These are phyloP conservation scores for Yarrowia osloensis DNA, from an alignment of 805 yeast genomes.

Conservation along the genomic window DNA sequence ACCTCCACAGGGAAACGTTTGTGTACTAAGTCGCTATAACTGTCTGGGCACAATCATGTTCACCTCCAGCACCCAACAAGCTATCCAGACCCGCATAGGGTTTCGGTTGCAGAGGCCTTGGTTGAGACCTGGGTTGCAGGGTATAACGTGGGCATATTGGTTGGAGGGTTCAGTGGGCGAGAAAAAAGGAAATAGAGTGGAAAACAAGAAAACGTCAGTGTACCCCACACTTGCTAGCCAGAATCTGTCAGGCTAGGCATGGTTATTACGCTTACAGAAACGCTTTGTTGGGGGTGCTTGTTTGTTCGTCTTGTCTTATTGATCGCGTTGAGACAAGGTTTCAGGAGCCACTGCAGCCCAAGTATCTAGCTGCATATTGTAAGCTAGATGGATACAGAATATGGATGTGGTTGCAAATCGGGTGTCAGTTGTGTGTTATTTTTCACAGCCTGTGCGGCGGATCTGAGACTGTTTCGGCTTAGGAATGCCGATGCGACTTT, in stretches of 20 bases:
- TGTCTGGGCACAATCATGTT: not conserved
- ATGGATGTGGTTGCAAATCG: not conserved
- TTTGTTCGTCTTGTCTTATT: not conserved
- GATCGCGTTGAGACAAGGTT: not conserved
- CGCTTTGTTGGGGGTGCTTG: not conserved
- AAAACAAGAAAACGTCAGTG: not conserved
- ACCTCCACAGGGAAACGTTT: not conserved
- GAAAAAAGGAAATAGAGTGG: too few species aligned
- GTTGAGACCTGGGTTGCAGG: not conserved
- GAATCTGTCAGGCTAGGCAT: not conserved
- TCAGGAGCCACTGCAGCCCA: constrained; percentile 12
- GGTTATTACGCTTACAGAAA: not conserved
- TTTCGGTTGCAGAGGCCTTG: not conserved
- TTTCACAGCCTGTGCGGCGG: not conserved
- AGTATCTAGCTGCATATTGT: not conserved
- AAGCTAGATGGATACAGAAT: not conserved
- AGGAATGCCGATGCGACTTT: not conserved
- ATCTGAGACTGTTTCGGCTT: not conserved
- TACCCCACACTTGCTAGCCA: not conserved
- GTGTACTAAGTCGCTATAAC: not conserved
- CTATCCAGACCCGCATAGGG: not conserved
- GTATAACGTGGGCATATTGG: not conserved
- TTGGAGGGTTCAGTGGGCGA: not conserved
- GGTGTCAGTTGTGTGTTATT: not conserved
- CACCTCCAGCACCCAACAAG: not conserved